Percentiles rank a stretch among this genome's conserved stretches.
Conservation (phyloP, 495 filamentous ascomycete genomes). For the Geoglossum glabrum region DNA sequence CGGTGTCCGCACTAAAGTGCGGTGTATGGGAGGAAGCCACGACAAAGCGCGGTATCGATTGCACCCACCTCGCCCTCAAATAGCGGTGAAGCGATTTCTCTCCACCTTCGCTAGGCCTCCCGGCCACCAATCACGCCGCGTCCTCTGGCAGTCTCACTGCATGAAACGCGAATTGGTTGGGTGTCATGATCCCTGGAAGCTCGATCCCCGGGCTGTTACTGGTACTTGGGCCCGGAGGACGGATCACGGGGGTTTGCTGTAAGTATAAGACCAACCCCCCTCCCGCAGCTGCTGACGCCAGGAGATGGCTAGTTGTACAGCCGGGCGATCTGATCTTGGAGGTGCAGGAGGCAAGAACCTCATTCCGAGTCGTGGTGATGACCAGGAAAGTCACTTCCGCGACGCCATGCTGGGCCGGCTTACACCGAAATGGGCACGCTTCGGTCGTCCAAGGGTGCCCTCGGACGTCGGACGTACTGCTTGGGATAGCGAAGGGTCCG, state of each 20-base stretch:
- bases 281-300: background rate
- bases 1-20: constrained; percentile 2
- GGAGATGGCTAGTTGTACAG: background rate
- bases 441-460: background rate
- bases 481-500: background rate
- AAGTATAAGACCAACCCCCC: background rate
- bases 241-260: background rate
- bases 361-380: background rate
- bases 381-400: background rate
- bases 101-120: background rate
- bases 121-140: background rate
- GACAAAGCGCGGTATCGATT: background rate
- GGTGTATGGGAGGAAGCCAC: constrained; percentile 3
- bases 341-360: background rate
- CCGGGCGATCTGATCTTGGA: background rate
- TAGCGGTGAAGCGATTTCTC: constrained; percentile 3
- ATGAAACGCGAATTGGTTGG: background rate
- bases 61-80: constrained; percentile 1
- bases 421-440: background rate
- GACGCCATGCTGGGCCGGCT: background rate
- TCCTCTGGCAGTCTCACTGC: background rate
- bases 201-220: background rate
- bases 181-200: background rate
- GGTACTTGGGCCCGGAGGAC: background rate
- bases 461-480: too few species aligned